Conservation (phyloP, 257 asterid genomes). For the Lavandula angustifolia region DNA sequence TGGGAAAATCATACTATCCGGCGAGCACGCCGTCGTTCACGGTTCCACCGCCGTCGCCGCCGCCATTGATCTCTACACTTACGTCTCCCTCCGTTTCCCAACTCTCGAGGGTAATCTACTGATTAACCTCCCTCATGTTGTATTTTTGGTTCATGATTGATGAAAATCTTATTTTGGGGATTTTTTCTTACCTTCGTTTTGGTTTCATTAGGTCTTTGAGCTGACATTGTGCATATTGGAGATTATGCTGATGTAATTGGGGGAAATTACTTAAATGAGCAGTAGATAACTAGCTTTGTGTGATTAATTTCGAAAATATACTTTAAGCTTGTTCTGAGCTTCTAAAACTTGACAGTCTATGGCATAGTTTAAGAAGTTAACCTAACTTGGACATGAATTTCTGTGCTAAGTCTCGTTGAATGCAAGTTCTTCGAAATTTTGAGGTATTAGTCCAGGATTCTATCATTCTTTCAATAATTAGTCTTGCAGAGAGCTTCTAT, state of each 20-base stretch:
- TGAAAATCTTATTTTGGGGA: not conserved
- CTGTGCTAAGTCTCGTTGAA: not conserved
- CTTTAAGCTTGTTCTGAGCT: constrained; percentile 17
- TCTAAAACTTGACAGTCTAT: constrained; percentile 1
- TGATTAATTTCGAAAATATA: constrained; percentile 10
- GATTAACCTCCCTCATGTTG: too few species aligned
- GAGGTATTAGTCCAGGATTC: not conserved
- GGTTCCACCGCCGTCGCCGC: constrained; percentile 98
- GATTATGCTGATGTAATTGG: constrained; percentile 3
- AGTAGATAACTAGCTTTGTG: not conserved
- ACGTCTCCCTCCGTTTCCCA: constrained; percentile 81
- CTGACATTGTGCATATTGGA: not conserved
- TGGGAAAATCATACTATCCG: constrained; percentile 90
- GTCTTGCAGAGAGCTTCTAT: too few species aligned
- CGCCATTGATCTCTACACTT: constrained; percentile 90
- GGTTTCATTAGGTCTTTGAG: constrained; percentile 20
- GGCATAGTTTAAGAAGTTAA: not conserved
- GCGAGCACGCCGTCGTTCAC: constrained; percentile 98
- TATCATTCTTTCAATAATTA: too few species aligned
- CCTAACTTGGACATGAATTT: not conserved
- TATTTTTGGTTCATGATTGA: constrained; percentile 16
- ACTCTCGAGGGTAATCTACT: constrained; percentile 61
- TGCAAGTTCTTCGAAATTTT: not conserved
- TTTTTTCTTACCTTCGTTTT: constrained; percentile 9
- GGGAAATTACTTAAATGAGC: constrained; percentile 10